Percentiles rank a stretch among this genome's conserved stretches.
These are phyloP conservation scores for Syncephalastrum sp. DNA, from an alignment of 371 early-diverging fungal genomes.

Conservation along the genomic window DNA sequence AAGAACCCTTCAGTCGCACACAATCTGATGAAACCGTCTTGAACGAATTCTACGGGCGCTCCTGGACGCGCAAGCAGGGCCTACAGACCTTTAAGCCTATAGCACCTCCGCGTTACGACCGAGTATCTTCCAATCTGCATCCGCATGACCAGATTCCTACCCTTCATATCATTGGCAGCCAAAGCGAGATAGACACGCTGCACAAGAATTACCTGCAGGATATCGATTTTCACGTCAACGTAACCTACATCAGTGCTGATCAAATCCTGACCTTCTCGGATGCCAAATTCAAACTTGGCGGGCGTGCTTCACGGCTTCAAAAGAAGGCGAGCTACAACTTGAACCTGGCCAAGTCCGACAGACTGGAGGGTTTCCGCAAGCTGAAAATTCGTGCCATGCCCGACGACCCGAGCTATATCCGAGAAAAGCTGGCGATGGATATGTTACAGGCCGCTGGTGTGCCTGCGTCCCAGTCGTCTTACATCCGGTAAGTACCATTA, in stretches of 20 bases:
- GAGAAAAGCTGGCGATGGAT: slow-evolving; percentile 30
- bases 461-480: slow-evolving; percentile 23
- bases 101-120: no score
- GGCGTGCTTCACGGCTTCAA: slow-evolving; percentile 25
- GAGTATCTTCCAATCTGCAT: slow-evolving; percentile 11
- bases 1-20: no score
- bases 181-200: slow-evolving; percentile 16
- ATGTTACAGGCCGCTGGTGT: slow-evolving; percentile 26
- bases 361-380: slow-evolving; percentile 17
- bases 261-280: slow-evolving; percentile 14
- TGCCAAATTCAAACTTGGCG: slow-evolving; percentile 23
- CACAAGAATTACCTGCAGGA: slow-evolving; percentile 8
- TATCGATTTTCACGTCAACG: slow-evolving; percentile 7
- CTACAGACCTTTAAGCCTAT: no score
- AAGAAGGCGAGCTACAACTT: slow-evolving; percentile 29
- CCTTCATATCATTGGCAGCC: slow-evolving; percentile 16
- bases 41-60: no score
- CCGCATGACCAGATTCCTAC: slow-evolving; percentile 18
- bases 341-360: slow-evolving; percentile 11
- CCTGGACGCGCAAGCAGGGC: no score
- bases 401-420: slow-evolving; percentile 35
- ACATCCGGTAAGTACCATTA: slow-evolving; percentile 12
- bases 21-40: no score
- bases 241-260: slow-evolving; percentile 21
- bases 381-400: slow-evolving; percentile 29